These are phyloP conservation scores for Cicer arietinum DNA, from an alignment of 306 rosid genomes.

Conservation along the genomic window DNA sequence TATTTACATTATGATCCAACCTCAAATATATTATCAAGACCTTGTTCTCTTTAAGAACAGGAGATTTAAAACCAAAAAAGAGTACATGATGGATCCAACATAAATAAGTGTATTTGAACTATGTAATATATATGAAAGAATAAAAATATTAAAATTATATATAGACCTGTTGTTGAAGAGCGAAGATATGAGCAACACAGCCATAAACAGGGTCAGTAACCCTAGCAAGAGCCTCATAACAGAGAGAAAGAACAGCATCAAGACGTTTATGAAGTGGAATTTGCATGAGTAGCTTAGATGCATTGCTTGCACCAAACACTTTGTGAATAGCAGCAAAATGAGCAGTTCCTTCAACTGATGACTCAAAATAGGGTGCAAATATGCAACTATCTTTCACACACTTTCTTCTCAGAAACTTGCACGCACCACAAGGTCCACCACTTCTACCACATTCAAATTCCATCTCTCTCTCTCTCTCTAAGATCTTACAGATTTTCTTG, in stretches of 20 bases:
- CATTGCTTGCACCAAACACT: constrained; percentile 98
- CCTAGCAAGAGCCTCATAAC: constrained; percentile 84
- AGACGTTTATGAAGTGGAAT: constrained; percentile 71
- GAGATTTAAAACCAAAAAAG: no score
- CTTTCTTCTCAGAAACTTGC: constrained; percentile 83
- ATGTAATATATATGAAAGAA: neutral
- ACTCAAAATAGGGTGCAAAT: constrained; percentile 88
- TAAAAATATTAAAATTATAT: no score
- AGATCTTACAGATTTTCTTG: neutral
- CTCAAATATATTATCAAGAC: no score
- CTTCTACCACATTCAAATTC: constrained; percentile 37
- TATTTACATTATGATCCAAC: no score
- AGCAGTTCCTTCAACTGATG: constrained; percentile 71
- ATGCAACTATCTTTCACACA: constrained; percentile 78
- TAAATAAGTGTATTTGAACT: no score
- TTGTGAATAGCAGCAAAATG: constrained; percentile 92
- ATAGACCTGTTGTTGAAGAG: constrained; percentile 86
- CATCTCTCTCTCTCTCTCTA: constrained; percentile 21
- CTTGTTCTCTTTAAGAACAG: no score
- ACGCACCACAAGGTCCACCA: constrained; percentile 94
- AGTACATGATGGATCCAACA: no score
- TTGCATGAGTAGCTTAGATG: constrained; percentile 73
- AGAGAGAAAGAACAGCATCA: constrained; percentile 80
- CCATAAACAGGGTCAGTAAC: constrained; percentile 90
- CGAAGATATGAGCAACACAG: constrained; percentile 74